A percentile compares a stretch with the other conserved stretches of the same genome.
phyloP scores from a whole-genome alignment of 1,139 yeast species.

The Yamadazyma diospyri region DNA sequence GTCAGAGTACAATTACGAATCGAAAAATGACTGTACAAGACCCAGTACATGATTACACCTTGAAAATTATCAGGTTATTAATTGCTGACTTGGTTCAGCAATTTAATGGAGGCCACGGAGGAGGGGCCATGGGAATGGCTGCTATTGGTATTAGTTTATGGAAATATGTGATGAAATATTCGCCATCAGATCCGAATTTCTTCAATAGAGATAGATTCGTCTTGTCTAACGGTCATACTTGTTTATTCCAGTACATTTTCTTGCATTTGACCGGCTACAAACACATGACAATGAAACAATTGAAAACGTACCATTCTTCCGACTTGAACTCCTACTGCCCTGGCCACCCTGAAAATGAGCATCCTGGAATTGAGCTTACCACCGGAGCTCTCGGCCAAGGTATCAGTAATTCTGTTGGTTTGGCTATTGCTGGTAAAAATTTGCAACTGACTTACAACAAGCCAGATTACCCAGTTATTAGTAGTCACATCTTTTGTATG shows the following conservation, averaged over 20 bases:
- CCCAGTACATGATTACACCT: conserved; percentile 11
- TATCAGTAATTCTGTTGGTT: conserved; percentile 33
- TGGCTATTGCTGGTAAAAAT: conserved; percentile 33
- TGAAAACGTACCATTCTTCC: conserved; percentile 24
- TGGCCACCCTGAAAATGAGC: conserved; percentile 37
- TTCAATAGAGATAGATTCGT: conserved; percentile 34
- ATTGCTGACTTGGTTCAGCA: conserved; percentile 29
- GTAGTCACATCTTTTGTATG: conserved; percentile 25
- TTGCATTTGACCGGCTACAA: conserved; percentile 29
- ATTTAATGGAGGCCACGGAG: conserved; percentile 35
- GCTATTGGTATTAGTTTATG: conserved; percentile 33
- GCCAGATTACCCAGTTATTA: conserved; percentile 24
- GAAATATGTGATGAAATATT: conserved; percentile 28
- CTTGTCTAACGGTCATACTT: conserved; percentile 33
- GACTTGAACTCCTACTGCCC: conserved; percentile 22
- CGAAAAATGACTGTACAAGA: conserved; percentile 7
- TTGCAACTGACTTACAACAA: conserved; percentile 29
- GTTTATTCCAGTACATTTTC: conserved; percentile 28
- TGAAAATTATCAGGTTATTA: conserved; percentile 18
- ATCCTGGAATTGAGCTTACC: conserved; percentile 34
- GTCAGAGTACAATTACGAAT: too few relatives aligned
- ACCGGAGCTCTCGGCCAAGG: conserved; percentile 42
- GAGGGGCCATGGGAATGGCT: conserved; percentile 39
- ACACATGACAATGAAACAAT: conserved; percentile 27
- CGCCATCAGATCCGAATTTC: conserved; percentile 26